phyloP scores from a whole-genome alignment of 2,329 filamentous ascomycete species.

The Fusarium kyushuense region DNA sequence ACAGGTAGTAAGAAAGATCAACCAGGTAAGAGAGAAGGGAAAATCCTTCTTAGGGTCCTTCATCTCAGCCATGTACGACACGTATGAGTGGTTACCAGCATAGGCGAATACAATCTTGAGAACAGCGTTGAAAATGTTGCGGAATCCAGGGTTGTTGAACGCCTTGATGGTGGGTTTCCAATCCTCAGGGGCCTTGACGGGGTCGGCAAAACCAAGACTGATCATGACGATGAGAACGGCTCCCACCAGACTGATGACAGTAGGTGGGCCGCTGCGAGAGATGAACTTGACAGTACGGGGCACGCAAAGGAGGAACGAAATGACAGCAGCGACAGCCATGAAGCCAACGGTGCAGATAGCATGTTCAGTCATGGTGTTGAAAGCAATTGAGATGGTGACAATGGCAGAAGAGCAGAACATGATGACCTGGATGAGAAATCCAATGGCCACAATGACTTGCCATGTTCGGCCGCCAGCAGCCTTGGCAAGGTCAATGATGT shows the following conservation, averaged over 20 bases:
- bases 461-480: slow-evolving; percentile 53
- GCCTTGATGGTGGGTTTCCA: slow-evolving; percentile 30
- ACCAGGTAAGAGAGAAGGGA: slow-evolving; percentile 23
- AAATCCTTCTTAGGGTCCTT: slow-evolving; percentile 38
- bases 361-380: slow-evolving; percentile 27
- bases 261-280: slow-evolving; percentile 20
- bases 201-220: slow-evolving; percentile 21
- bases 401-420: slow-evolving; percentile 26
- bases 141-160: slow-evolving; percentile 25
- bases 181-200: neutral
- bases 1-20: slow-evolving; percentile 17
- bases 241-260: slow-evolving; percentile 9
- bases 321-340: slow-evolving; percentile 15
- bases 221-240: slow-evolving; percentile 29
- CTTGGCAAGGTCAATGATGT: slow-evolving; percentile 75
- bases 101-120: slow-evolving; percentile 39
- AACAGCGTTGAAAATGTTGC: slow-evolving; percentile 22
- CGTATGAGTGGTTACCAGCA: slow-evolving; percentile 39
- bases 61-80: slow-evolving; percentile 46
- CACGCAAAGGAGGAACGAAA: slow-evolving; percentile 14
- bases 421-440: slow-evolving; percentile 22
- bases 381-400: slow-evolving; percentile 26
- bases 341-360: slow-evolving; percentile 23
- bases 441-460: slow-evolving; percentile 19
- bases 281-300: slow-evolving; percentile 31